phyloP scores from a whole-genome alignment of 2,329 filamentous ascomycete genomes.

The Drechslera avenae region DNA sequence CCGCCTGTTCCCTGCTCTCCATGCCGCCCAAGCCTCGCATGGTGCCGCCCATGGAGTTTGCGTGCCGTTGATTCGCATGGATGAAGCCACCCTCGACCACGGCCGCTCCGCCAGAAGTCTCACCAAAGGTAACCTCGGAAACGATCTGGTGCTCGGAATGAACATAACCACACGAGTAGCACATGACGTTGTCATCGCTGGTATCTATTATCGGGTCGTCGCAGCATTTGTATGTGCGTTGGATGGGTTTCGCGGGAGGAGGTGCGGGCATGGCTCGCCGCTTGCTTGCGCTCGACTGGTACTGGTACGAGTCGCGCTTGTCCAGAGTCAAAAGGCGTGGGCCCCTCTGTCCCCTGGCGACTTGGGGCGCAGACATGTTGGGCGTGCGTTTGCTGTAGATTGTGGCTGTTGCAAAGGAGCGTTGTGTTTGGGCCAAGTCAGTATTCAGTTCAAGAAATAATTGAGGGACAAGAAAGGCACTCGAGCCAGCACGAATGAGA shows the following conservation, averaged over 20 bases:
- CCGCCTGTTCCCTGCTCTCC: slow-evolving; percentile 66
- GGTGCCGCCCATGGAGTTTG: slow-evolving; percentile 61
- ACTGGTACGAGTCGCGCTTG: slow-evolving; percentile 19
- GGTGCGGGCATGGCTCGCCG: slow-evolving; percentile 25
- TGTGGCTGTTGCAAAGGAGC: slow-evolving; percentile 1
- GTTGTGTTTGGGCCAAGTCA: not conserved
- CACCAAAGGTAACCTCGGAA: slow-evolving; percentile 88
- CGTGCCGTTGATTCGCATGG: slow-evolving; percentile 81
- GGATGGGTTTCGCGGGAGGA: slow-evolving; percentile 19
- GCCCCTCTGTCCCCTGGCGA: slow-evolving; percentile 20
- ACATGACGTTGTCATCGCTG: slow-evolving; percentile 49
- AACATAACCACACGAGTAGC: slow-evolving; percentile 82
- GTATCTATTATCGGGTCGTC: slow-evolving; percentile 30
- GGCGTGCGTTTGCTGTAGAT: not conserved
- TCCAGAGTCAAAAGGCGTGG: slow-evolving; percentile 37
- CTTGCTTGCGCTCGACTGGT: slow-evolving; percentile 27
- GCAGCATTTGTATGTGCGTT: slow-evolving; percentile 35
- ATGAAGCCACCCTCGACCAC: slow-evolving; percentile 90
- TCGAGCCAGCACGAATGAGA: slow-evolving; percentile 19
- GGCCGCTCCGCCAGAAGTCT: slow-evolving; percentile 82
- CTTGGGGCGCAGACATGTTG: slow-evolving; percentile 27
- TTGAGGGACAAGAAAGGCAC: slow-evolving; percentile 5
- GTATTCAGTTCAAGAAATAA: slow-evolving; percentile 10
- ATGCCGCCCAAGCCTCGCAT: slow-evolving; percentile 55
- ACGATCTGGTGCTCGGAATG: slow-evolving; percentile 89